phyloP scores from a whole-genome alignment of 345 rosid genomes.

The Citrus unshiu region DNA sequence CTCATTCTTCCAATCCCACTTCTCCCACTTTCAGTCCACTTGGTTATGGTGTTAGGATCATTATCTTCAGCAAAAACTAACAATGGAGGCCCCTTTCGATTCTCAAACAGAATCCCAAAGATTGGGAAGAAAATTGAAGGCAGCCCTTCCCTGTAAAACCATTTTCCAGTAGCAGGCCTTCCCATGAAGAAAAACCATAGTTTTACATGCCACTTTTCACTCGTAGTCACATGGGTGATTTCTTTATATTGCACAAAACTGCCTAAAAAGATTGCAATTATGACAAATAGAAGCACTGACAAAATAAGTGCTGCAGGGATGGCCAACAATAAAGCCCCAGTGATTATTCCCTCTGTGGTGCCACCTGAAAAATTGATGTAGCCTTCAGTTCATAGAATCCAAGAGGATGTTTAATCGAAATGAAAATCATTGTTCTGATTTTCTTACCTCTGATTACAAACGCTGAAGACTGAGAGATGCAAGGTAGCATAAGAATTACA shows the following conservation, averaged over 20 bases:
- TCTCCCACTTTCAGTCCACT: slow-evolving; percentile 34
- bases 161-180: slow-evolving; percentile 37
- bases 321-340: slow-evolving; percentile 42
- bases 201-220: slow-evolving; percentile 31
- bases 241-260: slow-evolving; percentile 46
- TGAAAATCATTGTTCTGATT: neutral
- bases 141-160: slow-evolving; percentile 45
- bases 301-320: slow-evolving; percentile 42
- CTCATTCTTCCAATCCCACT: slow-evolving; percentile 52
- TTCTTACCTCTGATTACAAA: slow-evolving; percentile 46
- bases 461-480: slow-evolving; percentile 51
- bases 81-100: slow-evolving; percentile 44
- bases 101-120: slow-evolving; percentile 41
- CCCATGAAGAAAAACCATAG: slow-evolving; percentile 32
- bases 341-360: slow-evolving; percentile 36
- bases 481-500: slow-evolving; percentile 42
- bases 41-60: slow-evolving; percentile 31
- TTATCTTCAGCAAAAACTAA: slow-evolving; percentile 33
- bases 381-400: slow-evolving; percentile 12
- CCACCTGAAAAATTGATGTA: slow-evolving; percentile 31
- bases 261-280: slow-evolving; percentile 31
- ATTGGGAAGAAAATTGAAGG: slow-evolving; percentile 37
- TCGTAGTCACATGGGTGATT: slow-evolving; percentile 16
- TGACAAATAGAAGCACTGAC: slow-evolving; percentile 32
- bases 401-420: neutral